Conservation (phyloP, 352 stramenopile genomes). For the Pythium biforme region DNA sequence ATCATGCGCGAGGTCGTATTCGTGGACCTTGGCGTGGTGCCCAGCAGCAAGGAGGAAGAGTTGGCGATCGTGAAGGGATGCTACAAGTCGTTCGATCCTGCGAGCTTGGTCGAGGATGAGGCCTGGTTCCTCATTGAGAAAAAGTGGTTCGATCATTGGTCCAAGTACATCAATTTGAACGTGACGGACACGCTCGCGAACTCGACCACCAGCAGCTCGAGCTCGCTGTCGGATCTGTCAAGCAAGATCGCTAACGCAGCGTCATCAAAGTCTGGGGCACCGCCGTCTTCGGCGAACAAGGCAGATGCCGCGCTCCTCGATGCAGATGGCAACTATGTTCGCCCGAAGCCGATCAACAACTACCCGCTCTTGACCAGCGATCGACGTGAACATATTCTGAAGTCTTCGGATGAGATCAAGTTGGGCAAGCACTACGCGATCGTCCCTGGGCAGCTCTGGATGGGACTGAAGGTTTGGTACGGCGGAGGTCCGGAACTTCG, state of each 20-base stretch:
- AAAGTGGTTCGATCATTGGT: constrained; percentile 87
- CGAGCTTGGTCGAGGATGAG: constrained; percentile 75
- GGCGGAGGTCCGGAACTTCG: constrained; percentile 86
- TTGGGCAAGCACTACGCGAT: constrained; percentile 83
- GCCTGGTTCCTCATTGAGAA: constrained; percentile 82
- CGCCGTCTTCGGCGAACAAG: constrained; percentile 2
- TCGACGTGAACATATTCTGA: constrained; percentile 62
- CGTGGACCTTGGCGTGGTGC: constrained; percentile 75
- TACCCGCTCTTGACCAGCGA: constrained; percentile 71
- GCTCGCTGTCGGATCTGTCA: constrained; percentile 23
- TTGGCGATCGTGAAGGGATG: constrained; percentile 67
- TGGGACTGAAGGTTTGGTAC: constrained; percentile 91
- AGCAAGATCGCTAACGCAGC: constrained; percentile 14
- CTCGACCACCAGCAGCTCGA: constrained; percentile 20
- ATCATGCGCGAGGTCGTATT: constrained; percentile 87
- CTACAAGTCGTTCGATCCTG: constrained; percentile 72
- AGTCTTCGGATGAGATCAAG: constrained; percentile 73
- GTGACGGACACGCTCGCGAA: constrained; percentile 28
- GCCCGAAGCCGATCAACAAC: constrained; percentile 85
- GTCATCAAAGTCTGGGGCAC: constrained; percentile 7
- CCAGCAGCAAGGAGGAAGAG: constrained; percentile 76
- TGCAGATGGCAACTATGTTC: constrained; percentile 74
- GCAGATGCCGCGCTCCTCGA: constrained; percentile 68
- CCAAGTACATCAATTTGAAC: constrained; percentile 62
- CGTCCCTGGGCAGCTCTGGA: constrained; percentile 86